Conservation (phyloP, 805 yeast genomes). For the Lipomyces sp. region DNA sequence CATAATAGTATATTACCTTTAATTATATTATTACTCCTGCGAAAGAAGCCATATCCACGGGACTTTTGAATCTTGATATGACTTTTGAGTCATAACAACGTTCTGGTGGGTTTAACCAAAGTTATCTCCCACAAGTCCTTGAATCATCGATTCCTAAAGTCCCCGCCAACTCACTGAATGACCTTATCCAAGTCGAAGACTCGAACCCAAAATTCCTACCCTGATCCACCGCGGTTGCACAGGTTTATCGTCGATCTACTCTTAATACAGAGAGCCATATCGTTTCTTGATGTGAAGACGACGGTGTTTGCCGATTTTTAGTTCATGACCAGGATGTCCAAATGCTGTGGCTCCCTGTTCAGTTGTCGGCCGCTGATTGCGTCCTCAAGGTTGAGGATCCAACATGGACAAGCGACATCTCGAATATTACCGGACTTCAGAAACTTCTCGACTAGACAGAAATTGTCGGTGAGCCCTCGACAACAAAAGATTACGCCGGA, state of each 20-base stretch:
- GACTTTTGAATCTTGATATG: too few relatives aligned
- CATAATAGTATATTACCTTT: too few relatives aligned
- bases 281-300: background rate
- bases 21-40: too few relatives aligned
- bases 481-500: background rate
- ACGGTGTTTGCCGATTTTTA: background rate
- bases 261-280: background rate
- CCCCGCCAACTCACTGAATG: background rate
- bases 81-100: too few relatives aligned
- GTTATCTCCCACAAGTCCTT: too few relatives aligned
- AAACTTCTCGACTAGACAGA: background rate
- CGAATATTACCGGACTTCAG: background rate
- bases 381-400: background rate
- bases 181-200: background rate
- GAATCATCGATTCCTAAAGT: background rate
- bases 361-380: background rate
- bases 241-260: background rate
- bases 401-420: background rate
- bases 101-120: too few relatives aligned
- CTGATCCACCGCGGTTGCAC: background rate
- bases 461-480: background rate
- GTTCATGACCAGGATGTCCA: background rate
- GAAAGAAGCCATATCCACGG: too few relatives aligned
- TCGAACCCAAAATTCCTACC: background rate
- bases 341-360: background rate